Evolutionary conservation across 768 basidiomycete species (phyloP), one percentile per base, ranked within the genome.

Genomic region (Tylopilus rubrobrunneus): DNA sequence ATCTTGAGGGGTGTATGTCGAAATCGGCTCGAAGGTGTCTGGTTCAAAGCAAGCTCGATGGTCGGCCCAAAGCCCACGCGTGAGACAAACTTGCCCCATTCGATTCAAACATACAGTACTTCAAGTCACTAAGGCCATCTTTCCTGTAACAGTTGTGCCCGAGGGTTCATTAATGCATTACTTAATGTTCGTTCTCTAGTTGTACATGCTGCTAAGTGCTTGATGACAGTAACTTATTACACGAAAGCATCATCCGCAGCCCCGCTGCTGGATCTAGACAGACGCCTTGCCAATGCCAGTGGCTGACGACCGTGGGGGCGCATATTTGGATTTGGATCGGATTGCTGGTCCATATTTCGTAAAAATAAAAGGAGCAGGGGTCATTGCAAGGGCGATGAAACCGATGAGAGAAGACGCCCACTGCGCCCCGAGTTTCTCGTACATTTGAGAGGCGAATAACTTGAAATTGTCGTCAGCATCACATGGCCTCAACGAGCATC

Each of bases 331-430:
- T 56, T 67, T 77, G 31, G 60, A 56, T 23, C 80, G 69, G 4
- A 82, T 63, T 19, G 47, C 42, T 4, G 76, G 73, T 11, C 81
- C 79, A 43, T 74, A 81, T 58, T 62, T 77, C 49, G 68, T 57
- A 8, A 82, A 64, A 29, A 79, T 57, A 45, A 82, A 75, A 9
- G 81, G 81, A 31, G 78, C 78, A 0, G 84, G 84, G 3, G 77
- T 68, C 77, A 85, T 71, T 8, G 64, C 52, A 15, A 82, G 59
- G 1, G 83, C 79, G 39, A 82, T 60, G 55, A 76, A 76, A 0
- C 80, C 83, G 4, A 85, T 61, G 10, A 85, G 56, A 10, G 83
- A 75, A 8, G 84, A 84, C 23, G 83, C 83, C 84, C 82, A 85
- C 40, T 69, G 69, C 1, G 82, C 73, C 47, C 76, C 75, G 5